These are phyloP conservation scores for Metschnikowia chrysomelidarum DNA, from an alignment of 805 yeast genomes.

Conservation along the genomic window DNA sequence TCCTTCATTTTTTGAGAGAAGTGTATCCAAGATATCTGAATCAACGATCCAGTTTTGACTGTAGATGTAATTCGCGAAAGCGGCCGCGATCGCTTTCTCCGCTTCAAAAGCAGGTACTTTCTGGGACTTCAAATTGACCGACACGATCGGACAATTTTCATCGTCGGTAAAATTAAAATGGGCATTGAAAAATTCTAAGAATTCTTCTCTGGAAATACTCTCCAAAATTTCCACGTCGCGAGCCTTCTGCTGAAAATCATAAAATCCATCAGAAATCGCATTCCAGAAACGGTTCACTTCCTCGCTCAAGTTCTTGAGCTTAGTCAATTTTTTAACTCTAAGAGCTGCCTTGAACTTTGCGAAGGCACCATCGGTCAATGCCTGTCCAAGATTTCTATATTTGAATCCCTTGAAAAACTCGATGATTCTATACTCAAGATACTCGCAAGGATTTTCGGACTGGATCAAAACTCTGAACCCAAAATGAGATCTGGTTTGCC, in stretches of 20 bases:
- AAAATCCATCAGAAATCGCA: constrained; percentile 71
- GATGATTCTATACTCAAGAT: constrained; percentile 73
- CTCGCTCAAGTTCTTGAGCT: constrained; percentile 73
- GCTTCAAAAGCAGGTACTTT: constrained; percentile 19
- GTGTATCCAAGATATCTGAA: constrained; percentile 25
- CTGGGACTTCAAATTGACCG: constrained; percentile 55
- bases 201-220: constrained; percentile 52
- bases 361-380: constrained; percentile 63
- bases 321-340: constrained; percentile 61
- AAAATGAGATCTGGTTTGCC: constrained; percentile 66
- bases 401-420: constrained; percentile 55
- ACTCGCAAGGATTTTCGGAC: constrained; percentile 74
- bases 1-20: constrained; percentile 8
- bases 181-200: constrained; percentile 52
- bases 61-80: constrained; percentile 28
- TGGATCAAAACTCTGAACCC: constrained; percentile 79
- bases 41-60: constrained; percentile 22
- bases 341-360: constrained; percentile 68
- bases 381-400: constrained; percentile 33
- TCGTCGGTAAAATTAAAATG: constrained; percentile 31
- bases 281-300: constrained; percentile 68
- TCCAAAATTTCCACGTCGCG: constrained; percentile 57
- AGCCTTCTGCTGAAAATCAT: constrained; percentile 63
- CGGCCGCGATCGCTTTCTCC: constrained; percentile 23
- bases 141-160: constrained; percentile 19